Conservation (phyloP, 176 grass and related monocot species). For the Eragrostis nindensis region DNA sequence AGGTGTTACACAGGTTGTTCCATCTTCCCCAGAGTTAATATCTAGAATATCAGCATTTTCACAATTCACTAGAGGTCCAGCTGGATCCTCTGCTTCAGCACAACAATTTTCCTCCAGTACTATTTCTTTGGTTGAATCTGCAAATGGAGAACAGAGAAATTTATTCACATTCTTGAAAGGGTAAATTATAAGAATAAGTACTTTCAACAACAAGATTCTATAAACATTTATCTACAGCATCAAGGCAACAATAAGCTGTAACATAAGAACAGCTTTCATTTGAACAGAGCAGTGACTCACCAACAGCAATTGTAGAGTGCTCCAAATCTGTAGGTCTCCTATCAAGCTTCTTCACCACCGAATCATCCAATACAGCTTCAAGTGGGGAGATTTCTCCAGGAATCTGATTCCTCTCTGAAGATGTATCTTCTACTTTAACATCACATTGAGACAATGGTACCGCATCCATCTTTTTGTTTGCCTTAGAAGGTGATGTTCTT, state of each 20-base stretch:
- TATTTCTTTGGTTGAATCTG: slow-evolving; percentile 42
- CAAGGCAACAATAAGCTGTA: background rate
- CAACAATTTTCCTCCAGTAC: slow-evolving; percentile 21
- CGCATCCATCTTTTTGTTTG: slow-evolving; percentile 33
- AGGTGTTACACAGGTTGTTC: slow-evolving; percentile 29
- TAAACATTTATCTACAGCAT: background rate
- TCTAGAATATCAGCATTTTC: slow-evolving; percentile 18
- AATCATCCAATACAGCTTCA: slow-evolving; percentile 9
- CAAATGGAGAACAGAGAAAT: slow-evolving; percentile 15
- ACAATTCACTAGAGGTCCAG: background rate
- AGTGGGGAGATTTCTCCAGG: slow-evolving; percentile 12
- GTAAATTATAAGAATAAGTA: too few species aligned
- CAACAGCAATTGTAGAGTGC: slow-evolving; percentile 21
- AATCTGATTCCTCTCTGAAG: background rate
- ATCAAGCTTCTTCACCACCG: background rate
- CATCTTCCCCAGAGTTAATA: slow-evolving; percentile 16
- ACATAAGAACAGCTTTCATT: slow-evolving; percentile 20
- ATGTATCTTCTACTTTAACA: slow-evolving; percentile 9
- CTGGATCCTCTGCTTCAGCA: slow-evolving; percentile 24
- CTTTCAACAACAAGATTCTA: background rate
- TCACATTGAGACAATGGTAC: slow-evolving; percentile 18
- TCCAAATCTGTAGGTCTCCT: slow-evolving; percentile 20
- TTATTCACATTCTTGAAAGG: slow-evolving; percentile 21
- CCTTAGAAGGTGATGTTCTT: slow-evolving; percentile 34
- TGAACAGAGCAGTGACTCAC: slow-evolving; percentile 41